Evolutionary conservation across 1,139 yeast species (phyloP).

Genomic region (Ogataea hybrid): DNA sequence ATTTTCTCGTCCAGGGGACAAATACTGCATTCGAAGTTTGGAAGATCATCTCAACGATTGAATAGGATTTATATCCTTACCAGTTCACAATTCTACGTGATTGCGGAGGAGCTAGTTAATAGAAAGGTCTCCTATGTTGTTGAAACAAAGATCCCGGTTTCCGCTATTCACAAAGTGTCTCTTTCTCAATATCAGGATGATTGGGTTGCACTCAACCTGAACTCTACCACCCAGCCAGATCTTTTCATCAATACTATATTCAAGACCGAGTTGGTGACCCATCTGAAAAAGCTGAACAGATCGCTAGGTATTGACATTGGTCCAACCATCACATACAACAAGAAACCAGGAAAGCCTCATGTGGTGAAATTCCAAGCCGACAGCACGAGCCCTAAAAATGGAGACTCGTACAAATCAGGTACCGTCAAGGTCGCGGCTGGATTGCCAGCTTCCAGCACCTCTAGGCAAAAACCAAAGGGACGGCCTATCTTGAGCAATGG

Average conservation of each 20-base stretch:
- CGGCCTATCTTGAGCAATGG: constrained; percentile 31
- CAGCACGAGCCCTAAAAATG: constrained; percentile 54
- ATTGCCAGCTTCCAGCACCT: constrained; percentile 64
- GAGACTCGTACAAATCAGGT: constrained; percentile 86
- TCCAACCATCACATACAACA: constrained; percentile 75
- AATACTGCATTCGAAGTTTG: constrained; percentile 78
- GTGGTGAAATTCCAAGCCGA: constrained; percentile 66
- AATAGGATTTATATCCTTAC: constrained; percentile 75
- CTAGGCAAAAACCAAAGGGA: constrained; percentile 70
- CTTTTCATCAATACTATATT: constrained; percentile 74
- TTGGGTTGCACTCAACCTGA: constrained; percentile 80
- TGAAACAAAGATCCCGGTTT: constrained; percentile 64
- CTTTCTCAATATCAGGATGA: constrained; percentile 83
- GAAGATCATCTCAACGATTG: constrained; percentile 82
- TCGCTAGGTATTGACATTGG: constrained; percentile 65
- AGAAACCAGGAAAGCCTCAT: constrained; percentile 85
- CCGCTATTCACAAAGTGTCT: constrained; percentile 60
- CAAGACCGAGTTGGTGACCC: constrained; percentile 87
- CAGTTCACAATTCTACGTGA: constrained; percentile 55
- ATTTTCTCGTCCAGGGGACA: constrained; percentile 83
- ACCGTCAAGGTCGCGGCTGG: constrained; percentile 83
- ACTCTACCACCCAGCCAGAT: constrained; percentile 65
- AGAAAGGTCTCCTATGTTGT: constrained; percentile 65
- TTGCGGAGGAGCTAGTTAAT: constrained; percentile 69
- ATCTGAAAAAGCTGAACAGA: constrained; percentile 62